phyloP scores from a whole-genome alignment of 73 alveolate genomes.

The Urostyla sp. region DNA sequence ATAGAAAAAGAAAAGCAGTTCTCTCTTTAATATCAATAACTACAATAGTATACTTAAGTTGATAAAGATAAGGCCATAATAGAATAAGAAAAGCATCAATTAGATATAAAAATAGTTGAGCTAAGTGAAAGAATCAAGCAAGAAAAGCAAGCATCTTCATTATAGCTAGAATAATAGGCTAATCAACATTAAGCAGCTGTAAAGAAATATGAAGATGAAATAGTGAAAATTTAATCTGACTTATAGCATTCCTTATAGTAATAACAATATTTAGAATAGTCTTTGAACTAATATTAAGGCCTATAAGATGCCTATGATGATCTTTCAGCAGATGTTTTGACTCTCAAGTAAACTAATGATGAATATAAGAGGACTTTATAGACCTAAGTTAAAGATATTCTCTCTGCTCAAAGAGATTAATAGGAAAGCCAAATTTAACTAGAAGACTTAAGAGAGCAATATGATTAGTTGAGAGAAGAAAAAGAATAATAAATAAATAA shows the following conservation, averaged over 20 bases:
- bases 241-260: background rate
- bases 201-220: background rate
- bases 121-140: background rate
- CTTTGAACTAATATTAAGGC: background rate
- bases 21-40: background rate
- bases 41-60: background rate
- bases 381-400: slow-evolving; percentile 15
- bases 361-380: slow-evolving; percentile 37
- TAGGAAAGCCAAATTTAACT: too few relatives aligned
- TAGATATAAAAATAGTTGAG: slow-evolving; percentile 32
- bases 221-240: slow-evolving; percentile 1
- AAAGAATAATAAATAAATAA: too few relatives aligned
- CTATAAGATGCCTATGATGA: slow-evolving; percentile 22
- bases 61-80: background rate
- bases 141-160: background rate
- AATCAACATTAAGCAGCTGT: background rate
- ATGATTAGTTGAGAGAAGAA: too few relatives aligned
- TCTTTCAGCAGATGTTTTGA: slow-evolving; percentile 30
- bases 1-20: background rate
- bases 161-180: background rate
- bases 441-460: too few relatives aligned
- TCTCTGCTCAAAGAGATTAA: background rate
- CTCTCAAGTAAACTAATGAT: slow-evolving; percentile 32
- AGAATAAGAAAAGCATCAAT: slow-evolving; percentile 25
- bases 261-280: background rate